A percentile compares a stretch with the other conserved stretches of the same genome.
Evolutionary conservation across 1,284 basidiomycete genomes (phyloP).

Genomic region (Austroboletus niveus): DNA sequence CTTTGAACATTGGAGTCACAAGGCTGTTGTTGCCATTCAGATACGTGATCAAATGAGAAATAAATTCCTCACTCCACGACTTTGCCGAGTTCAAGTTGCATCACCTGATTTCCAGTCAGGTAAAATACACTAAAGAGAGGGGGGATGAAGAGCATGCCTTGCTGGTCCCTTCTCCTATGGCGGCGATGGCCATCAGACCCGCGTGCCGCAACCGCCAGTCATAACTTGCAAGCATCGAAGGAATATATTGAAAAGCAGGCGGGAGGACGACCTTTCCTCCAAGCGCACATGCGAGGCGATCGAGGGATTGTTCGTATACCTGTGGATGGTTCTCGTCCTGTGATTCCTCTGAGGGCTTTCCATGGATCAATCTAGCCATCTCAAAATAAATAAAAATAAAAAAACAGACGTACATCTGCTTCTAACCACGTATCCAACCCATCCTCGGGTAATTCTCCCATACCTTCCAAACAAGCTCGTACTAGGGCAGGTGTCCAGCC

Average conservation of each 20-base stretch:
- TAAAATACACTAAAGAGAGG: background rate
- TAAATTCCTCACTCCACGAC: constrained; percentile 55
- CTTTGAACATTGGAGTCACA: constrained; percentile 72
- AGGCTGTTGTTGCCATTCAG: constrained; percentile 43
- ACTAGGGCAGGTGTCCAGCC: constrained; percentile 71
- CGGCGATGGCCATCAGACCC: constrained; percentile 77
- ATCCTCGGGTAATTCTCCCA: constrained; percentile 72
- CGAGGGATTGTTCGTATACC: constrained; percentile 76
- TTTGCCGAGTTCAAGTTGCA: constrained; percentile 74
- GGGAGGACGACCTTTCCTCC: constrained; percentile 72
- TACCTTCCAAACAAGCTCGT: constrained; percentile 72
- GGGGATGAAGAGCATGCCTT: constrained; percentile 39
- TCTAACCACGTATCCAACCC: constrained; percentile 64
- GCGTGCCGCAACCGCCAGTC: constrained; percentile 84
- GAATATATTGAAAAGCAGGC: constrained; percentile 75
- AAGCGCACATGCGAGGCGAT: constrained; percentile 72
- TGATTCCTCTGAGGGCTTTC: constrained; percentile 62
- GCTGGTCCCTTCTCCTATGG: constrained; percentile 74
- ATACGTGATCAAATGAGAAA: constrained; percentile 21
- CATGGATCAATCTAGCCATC: constrained; percentile 4
- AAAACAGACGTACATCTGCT: constrained; percentile 57
- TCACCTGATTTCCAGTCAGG: constrained; percentile 42
- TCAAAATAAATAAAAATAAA: background rate
- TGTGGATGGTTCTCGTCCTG: constrained; percentile 74
- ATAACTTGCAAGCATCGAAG: constrained; percentile 71